Conservation (phyloP, 176 grass and related monocot species). For the Thinopyrum elongatum region DNA sequence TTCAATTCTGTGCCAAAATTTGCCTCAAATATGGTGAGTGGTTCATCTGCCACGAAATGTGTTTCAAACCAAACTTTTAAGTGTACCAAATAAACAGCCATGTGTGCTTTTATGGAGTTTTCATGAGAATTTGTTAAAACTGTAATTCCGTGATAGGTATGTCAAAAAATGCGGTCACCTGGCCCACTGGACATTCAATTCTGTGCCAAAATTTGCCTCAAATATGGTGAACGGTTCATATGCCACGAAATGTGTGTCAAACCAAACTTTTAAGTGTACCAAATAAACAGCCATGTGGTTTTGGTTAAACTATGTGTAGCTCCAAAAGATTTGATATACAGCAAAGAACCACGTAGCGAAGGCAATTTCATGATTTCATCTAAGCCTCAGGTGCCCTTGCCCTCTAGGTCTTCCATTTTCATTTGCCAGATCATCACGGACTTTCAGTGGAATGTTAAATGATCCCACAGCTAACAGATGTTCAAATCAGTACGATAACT, state of each 20-base stretch:
- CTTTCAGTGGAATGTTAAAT: neutral
- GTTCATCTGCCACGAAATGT: neutral
- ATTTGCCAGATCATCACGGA: neutral
- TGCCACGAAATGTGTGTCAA: neutral
- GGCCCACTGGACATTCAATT: neutral
- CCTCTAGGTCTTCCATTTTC: neutral
- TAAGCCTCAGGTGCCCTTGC: neutral
- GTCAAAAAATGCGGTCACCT: neutral
- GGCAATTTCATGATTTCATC: neutral
- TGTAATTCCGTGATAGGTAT: too few species aligned
- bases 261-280: neutral
- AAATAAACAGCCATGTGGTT: neutral
- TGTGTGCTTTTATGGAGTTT: too few species aligned
- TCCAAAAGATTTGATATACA: conserved; percentile 6
- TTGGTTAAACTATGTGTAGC: neutral
- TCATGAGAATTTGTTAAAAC: too few species aligned
- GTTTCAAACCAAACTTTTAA: neutral
- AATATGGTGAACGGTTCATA: neutral
- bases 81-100: neutral
- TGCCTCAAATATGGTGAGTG: neutral
- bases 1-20: neutral
- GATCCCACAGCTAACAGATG: neutral
- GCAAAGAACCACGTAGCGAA: neutral
- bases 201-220: neutral
- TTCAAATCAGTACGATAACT: neutral